These are phyloP conservation scores for Ogataea minuta DNA, from an alignment of 805 yeast species.

Conservation along the genomic window DNA sequence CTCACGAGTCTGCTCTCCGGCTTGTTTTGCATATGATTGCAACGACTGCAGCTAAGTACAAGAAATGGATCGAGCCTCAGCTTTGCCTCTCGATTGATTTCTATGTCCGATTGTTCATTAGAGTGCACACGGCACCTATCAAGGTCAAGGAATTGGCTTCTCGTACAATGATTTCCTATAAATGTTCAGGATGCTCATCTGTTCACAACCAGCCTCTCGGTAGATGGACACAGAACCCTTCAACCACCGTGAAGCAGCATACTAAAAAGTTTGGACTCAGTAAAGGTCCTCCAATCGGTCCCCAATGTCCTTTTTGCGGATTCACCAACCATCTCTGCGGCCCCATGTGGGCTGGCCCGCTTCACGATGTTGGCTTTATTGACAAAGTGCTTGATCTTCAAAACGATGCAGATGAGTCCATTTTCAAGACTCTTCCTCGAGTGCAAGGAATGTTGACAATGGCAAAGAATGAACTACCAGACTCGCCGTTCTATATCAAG, in stretches of 20 bases:
- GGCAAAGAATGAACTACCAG: conserved; percentile 66
- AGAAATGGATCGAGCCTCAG: conserved; percentile 82
- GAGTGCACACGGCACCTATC: conserved; percentile 74
- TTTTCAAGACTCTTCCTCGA: conserved; percentile 78
- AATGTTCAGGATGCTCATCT: conserved; percentile 86
- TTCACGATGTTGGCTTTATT: conserved; percentile 72
- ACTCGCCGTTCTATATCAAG: conserved; percentile 77
- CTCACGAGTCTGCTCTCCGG: conserved; percentile 92
- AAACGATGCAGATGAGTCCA: conserved; percentile 44
- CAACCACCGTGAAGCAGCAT: conserved; percentile 26
- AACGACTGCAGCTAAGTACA: conserved; percentile 84
- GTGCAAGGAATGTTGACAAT: conserved; percentile 90
- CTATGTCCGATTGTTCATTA: conserved; percentile 82
- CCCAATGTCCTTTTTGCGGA: conserved; percentile 68
- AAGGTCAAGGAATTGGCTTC: conserved; percentile 78
- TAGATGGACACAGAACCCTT: conserved; percentile 39
- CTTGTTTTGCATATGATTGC: conserved; percentile 76
- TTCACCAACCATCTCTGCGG: conserved; percentile 78
- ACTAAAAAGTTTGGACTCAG: conserved; percentile 54
- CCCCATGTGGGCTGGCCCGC: conserved; percentile 90
- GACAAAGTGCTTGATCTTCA: conserved; percentile 57
- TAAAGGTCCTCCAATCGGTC: conserved; percentile 59
- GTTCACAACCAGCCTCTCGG: conserved; percentile 75
- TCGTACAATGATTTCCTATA: conserved; percentile 72
- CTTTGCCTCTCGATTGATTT: conserved; percentile 86